A percentile compares a stretch with the other conserved stretches of the same genome.
Evolutionary conservation across 129 eudicot genomes (phyloP).

Genomic region (Pseudognaphalium luteoalbum): DNA sequence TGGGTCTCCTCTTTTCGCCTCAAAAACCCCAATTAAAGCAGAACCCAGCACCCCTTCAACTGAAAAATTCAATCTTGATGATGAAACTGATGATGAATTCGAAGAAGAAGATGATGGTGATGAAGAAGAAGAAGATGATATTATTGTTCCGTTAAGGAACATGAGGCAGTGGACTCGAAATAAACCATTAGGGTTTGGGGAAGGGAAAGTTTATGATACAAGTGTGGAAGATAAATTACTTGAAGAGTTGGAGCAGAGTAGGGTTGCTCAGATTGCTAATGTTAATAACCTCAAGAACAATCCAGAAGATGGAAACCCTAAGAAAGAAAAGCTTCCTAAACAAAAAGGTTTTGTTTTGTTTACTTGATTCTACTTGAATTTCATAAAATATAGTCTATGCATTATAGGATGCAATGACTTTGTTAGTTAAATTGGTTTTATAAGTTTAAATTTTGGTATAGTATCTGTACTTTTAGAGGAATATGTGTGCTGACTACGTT

Average conservation of each 20-base stretch:
- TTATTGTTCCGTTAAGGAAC: constrained; percentile 50
- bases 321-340: constrained; percentile 41
- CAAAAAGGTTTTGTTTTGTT: constrained; percentile 46
- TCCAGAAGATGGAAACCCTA: constrained; percentile 29
- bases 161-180: constrained; percentile 64
- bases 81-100: constrained; percentile 40
- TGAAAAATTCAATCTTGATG: constrained; percentile 43
- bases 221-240: constrained; percentile 74
- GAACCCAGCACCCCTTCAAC: constrained; percentile 16
- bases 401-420: background rate
- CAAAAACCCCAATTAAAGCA: constrained; percentile 33
- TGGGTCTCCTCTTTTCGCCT: constrained; percentile 43
- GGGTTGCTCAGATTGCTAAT: constrained; percentile 77
- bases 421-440: background rate
- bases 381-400: background rate
- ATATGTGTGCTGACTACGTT: background rate
- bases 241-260: constrained; percentile 77
- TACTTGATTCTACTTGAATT: background rate
- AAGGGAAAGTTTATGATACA: constrained; percentile 88
- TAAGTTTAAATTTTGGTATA: background rate
- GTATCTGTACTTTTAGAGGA: background rate
- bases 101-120: constrained; percentile 35
- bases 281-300: constrained; percentile 66
- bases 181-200: constrained; percentile 86
- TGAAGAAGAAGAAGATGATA: constrained; percentile 49